Evolutionary conservation across 345 rosid genomes (phyloP), one percentile per base, ranked within the genome.

Genomic region (Bruguiera parviflora): DNA sequence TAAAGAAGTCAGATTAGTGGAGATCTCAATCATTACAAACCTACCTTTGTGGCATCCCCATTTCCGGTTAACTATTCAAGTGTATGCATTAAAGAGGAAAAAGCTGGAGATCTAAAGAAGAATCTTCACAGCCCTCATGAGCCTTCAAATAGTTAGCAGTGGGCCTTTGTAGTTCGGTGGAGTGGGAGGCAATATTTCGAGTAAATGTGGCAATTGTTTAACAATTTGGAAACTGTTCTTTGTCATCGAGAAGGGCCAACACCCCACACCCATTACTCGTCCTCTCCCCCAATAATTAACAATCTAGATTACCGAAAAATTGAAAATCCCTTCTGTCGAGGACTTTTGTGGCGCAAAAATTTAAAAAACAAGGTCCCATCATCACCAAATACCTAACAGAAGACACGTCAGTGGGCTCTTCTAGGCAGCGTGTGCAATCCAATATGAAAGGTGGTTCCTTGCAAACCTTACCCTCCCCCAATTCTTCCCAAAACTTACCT

Each of bases 1-100:
- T 5, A 75, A 72, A 67, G 76, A 62, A 78, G 68, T 61, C 63
- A 72, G 47, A 51, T 51, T 24, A 75, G 80, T 70, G 84, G 78
- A 73, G 72, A 65, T 62, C 52, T 58, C 58, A 79, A 79, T 79
- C 76, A 77, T 75, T 72, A 69, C 35, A 32, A 43, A 67, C 49
- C 58, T 69, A 65, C 64, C 51, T 71, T 64, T 46, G 55, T 59
- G 69, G 58, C 58, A 35, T 56, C 53, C 78, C 65, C 29, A 22
- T 57, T 55, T 43, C 71, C 35, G 57, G 37, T 58, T 9, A 33
- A 58, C 64, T 46, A 49, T 61, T 68, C 53, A 7, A 57, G 35
- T 15, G 47, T 29, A 56, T 47, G 77, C 58, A 71, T 77, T 47
- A 46, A 47, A 4, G 53, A 37, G 29, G 21, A 13, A 43, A 43